A percentile compares a stretch with the other conserved stretches of the same genome.
phyloP scores from a whole-genome alignment of 2,329 filamentous ascomycete genomes.

The Cladosporium sp. region DNA sequence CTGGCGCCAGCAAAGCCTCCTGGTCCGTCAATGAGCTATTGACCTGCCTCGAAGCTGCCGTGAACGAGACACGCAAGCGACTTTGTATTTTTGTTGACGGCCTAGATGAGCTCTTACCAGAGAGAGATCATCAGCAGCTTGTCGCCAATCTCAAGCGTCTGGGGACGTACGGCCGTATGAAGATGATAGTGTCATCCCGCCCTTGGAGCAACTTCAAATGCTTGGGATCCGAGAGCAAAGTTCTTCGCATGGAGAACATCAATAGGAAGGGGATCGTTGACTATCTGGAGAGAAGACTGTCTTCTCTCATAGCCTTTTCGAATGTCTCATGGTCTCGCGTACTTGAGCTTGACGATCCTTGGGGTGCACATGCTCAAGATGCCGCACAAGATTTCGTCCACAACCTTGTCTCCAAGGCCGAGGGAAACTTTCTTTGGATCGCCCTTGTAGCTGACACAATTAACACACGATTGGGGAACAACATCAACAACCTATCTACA shows the following conservation, averaged over 20 bases:
- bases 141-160: not conserved
- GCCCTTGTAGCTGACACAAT: too few relatives aligned
- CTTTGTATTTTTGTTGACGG: not conserved
- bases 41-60: not conserved
- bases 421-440: not conserved
- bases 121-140: not conserved
- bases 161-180: not conserved
- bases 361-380: too few relatives aligned
- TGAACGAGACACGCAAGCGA: not conserved
- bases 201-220: not conserved
- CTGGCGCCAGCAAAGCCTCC: not conserved
- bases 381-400: not conserved
- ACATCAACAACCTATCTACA: too few relatives aligned
- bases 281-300: not conserved
- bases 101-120: not conserved
- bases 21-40: not conserved
- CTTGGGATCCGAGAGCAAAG: not conserved
- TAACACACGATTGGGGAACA: too few relatives aligned
- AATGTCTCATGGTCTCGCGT: not conserved
- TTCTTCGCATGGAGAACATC: not conserved
- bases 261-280: not conserved
- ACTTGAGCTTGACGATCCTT: too few relatives aligned
- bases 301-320: not conserved
- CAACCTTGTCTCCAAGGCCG: not conserved
- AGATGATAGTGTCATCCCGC: not conserved